Evolutionary conservation across 805 yeast genomes (phyloP).

Genomic region (Ogataea wickerhamii): DNA sequence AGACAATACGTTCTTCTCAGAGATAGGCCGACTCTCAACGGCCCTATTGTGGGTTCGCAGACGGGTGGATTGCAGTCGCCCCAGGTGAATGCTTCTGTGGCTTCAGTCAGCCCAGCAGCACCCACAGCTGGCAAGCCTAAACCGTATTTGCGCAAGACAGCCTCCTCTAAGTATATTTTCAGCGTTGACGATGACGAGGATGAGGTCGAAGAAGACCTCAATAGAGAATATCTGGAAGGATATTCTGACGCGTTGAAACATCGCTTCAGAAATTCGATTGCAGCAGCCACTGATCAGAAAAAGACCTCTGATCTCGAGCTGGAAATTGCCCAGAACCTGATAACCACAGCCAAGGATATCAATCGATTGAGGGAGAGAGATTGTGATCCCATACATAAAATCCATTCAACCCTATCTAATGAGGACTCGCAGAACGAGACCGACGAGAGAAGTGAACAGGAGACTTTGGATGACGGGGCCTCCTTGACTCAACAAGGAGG

Average conservation of each 20-base stretch:
- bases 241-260: constrained; percentile 63
- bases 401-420: constrained; percentile 11
- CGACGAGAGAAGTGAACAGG: constrained; percentile 13
- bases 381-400: constrained; percentile 22
- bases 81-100: constrained; percentile 5
- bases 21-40: constrained; percentile 20
- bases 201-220: constrained; percentile 61
- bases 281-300: constrained; percentile 5
- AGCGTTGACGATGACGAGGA: constrained; percentile 81
- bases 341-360: constrained; percentile 24
- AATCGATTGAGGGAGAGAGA: constrained; percentile 28
- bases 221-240: constrained; percentile 65
- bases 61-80: constrained; percentile 13
- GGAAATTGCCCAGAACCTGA: constrained; percentile 25
- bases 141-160: constrained; percentile 26
- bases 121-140: constrained; percentile 16
- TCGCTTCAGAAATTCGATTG: constrained; percentile 33
- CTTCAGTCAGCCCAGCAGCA: constrained; percentile 12
- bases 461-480: constrained; percentile 14
- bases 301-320: constrained; percentile 26
- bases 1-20: constrained; percentile 31
- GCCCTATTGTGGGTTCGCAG: constrained; percentile 1
- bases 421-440: constrained; percentile 8
- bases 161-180: constrained; percentile 43
- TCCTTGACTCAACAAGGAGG: constrained; percentile 2